A percentile compares a stretch with the other conserved stretches of the same genome.
phyloP scores from a whole-genome alignment of 164 flowering plant species.

The Kalanchoe fedtschenkoi region DNA sequence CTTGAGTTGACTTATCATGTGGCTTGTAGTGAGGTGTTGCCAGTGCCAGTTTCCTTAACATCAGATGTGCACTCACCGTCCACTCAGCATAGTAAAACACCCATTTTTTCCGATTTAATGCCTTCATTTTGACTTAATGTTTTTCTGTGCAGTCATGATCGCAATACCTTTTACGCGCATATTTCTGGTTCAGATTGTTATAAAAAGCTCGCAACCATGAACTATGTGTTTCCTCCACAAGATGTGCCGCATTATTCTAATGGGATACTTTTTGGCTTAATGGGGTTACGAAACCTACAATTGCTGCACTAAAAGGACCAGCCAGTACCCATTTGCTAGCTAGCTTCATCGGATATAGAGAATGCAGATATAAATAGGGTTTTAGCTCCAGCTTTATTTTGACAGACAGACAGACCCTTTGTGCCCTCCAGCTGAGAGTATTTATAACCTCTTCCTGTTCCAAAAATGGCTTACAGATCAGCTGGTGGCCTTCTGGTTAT shows the following conservation, averaged over 20 bases:
- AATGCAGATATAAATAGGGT: background rate
- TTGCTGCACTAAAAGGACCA: background rate
- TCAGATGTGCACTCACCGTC: background rate
- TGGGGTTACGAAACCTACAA: background rate
- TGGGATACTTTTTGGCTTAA: background rate
- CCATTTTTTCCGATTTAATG: conserved; percentile 4
- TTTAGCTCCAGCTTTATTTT: background rate
- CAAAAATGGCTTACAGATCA: conserved; percentile 18
- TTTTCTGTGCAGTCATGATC: conserved; percentile 4
- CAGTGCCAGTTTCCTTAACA: background rate
- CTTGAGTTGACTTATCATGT: background rate
- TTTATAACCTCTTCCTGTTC: background rate
- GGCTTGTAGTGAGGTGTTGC: background rate
- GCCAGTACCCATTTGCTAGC: background rate
- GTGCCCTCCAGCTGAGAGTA: background rate
- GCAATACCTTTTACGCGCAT: background rate
- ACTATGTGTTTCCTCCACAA: background rate
- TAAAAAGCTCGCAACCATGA: too few species aligned
- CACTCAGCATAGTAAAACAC: too few species aligned
- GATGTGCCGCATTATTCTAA: conserved; percentile 2
- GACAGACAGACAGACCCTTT: too few species aligned
- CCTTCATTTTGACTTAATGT: conserved; percentile 8
- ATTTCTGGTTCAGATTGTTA: conserved; percentile 12
- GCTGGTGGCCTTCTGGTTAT: conserved; percentile 19
- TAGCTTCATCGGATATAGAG: background rate